Evolutionary conservation across 768 basidiomycete species (phyloP).

Genomic region (Amylocystis lapponica): DNA sequence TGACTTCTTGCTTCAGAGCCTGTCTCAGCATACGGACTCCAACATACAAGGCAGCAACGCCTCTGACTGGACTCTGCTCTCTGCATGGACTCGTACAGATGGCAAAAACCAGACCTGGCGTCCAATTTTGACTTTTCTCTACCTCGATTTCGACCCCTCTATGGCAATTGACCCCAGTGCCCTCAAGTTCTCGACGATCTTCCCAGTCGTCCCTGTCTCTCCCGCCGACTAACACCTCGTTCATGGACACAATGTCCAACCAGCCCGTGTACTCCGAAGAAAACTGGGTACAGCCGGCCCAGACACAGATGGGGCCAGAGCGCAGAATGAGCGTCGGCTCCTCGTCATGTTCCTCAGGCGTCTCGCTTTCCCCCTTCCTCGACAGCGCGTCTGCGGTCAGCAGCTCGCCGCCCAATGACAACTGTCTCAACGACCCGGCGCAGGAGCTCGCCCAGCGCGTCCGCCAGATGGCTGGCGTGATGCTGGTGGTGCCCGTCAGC

Average conservation of each 20-base stretch:
- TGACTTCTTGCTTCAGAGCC: conserved; percentile 24
- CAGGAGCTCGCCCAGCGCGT: conserved; percentile 33
- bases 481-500: conserved; percentile 31
- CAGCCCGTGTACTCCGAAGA: conserved; percentile 9
- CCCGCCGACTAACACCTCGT: conserved; percentile 4
- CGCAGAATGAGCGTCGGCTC: conserved; percentile 52
- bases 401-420: conserved; percentile 17
- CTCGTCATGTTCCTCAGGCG: conserved; percentile 49
- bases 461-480: conserved; percentile 32
- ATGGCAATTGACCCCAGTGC: conserved; percentile 61
- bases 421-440: conserved; percentile 23
- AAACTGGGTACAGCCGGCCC: conserved; percentile 8
- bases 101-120: conserved; percentile 7
- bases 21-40: conserved; percentile 16
- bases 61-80: conserved; percentile 49
- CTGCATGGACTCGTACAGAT: no score
- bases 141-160: conserved; percentile 56
- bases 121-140: conserved; percentile 46
- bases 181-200: conserved; percentile 43
- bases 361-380: conserved; percentile 45
- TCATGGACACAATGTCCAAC: conserved; percentile 3
- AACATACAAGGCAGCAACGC: conserved; percentile 2
- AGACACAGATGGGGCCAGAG: conserved; percentile 14
- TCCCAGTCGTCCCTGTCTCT: conserved; percentile 14
- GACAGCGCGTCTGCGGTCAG: conserved; percentile 31